These are phyloP conservation scores for Magnolia kwangsiensis DNA, from an alignment of 164 flowering plant genomes.

Conservation along the genomic window DNA sequence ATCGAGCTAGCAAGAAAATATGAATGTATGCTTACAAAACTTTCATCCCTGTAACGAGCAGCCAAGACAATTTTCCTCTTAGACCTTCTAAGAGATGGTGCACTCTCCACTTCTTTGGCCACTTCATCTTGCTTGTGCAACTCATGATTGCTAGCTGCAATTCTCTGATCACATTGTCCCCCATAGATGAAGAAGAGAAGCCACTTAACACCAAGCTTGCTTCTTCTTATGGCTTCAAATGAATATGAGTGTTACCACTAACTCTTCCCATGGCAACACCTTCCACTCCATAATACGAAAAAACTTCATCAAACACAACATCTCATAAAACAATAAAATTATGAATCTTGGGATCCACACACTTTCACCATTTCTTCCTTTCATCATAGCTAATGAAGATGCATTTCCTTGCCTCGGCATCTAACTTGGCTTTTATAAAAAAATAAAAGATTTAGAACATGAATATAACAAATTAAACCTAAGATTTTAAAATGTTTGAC, in stretches of 20 bases:
- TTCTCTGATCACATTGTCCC: constrained; percentile 5
- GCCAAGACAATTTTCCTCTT: background rate
- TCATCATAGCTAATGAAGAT: constrained; percentile 12
- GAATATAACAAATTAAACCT: too few relatives aligned
- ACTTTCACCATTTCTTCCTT: constrained; percentile 1
- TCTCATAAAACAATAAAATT: constrained; percentile 5
- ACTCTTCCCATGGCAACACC: background rate
- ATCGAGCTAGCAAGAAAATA: background rate
- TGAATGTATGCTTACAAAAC: background rate
- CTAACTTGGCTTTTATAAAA: too few relatives aligned
- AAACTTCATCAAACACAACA: constrained; percentile 15
- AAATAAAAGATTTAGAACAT: too few relatives aligned
- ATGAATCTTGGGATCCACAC: constrained; percentile 12
- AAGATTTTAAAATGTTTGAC: too few relatives aligned
- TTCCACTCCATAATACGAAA: background rate
- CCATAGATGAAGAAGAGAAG: background rate
- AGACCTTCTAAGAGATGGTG: too few relatives aligned
- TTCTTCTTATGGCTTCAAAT: background rate
- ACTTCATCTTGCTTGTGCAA: background rate
- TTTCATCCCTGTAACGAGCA: background rate
- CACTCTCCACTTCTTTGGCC: too few relatives aligned
- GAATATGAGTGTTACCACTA: background rate
- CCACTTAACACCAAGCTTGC: background rate
- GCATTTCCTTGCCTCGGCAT: too few relatives aligned
- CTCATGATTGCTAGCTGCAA: background rate